Evolutionary conservation across 192 early-diverging fungal species (phyloP), one percentile per base, ranked within the genome.

Genomic region (Spizellomyces sp.): DNA sequence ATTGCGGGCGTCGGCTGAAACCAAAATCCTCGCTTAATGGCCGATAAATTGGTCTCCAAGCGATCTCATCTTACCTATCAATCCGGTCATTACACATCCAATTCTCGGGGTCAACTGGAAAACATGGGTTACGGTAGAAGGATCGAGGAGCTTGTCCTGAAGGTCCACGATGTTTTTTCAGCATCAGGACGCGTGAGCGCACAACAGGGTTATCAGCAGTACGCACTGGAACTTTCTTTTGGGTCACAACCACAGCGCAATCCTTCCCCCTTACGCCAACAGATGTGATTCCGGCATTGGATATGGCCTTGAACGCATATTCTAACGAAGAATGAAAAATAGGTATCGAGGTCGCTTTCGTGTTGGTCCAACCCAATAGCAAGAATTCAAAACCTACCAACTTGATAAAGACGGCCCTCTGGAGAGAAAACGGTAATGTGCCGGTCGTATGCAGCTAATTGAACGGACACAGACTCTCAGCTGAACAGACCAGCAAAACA

Each of bases 291-390:
- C 95, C 96, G 22, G 93, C 88, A 78, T 96, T 98, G 44, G 95
- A 91, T 73, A 99, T 99, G n/a, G 98, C 98, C 82, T 99, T 99
- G 84, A 98, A 99, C 46, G 98, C 96, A 85, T 99, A 99, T 78
- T 99, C 98, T 96, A 83, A 55, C n/a, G 6, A 45, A 7, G 19
- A 36, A 64, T 12, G 52, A 55, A 74, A 0, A 2, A 58, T 21
- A 4, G 44, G 21, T 17, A 69, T 67, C 54, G 22, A 27, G 54
- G n/a, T n/a, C 5, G 54, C 0, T 56, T 19, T 56, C 54, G n/a
- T 7, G 22, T 56, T 0, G 54, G n/a, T 61, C 36, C 59, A 19
- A 41, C 42, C 21, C 5, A 5, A 9, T 65, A n/a, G n/a, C 0
- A 7, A 5, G 15, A 42, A 4, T 41, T 42, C 21, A 41, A 8